Base-by-base conservation (phyloP, 768 basidiomycete genomes). In the Suillus variegatus region DNA sequence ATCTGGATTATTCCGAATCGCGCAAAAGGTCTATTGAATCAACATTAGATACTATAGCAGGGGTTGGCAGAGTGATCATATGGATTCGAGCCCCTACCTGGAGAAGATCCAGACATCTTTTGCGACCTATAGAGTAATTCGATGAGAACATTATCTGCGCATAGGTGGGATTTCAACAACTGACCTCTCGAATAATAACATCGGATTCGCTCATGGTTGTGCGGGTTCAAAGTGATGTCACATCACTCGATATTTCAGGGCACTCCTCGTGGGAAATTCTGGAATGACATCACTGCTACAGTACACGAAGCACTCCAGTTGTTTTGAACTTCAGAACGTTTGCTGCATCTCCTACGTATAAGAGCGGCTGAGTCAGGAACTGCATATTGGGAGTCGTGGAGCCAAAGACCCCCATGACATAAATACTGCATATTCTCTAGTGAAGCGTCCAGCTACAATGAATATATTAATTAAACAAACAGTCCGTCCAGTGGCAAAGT, bases 1-100 rank as follows among this genome's bases (percentile, higher is more conserved):
- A 95, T 78, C 4, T 93, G 92, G 18, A 93, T 69, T 35, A 93
- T 9, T 10, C 87, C 86, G 65, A 84, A 86, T 51, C 92, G 84
- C 14, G 84, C 72, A 72, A 93, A 93, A 1, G 90, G 89, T 54
- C 90, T 91, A 64, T 47, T 35, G 40, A 64, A 12, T 60, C 6
- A 12, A 41, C 22, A 20, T 40, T 16, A 36, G 40, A 60, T 36
- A 22, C 38, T 66, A 28, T 28, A 41, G 54, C 22, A 8, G 75
- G 28, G 71, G 28, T 61, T 38, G 36, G 36, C 54, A 35, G 6
- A 35, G 20, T 20, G 60, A 38, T 36, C 32, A 18, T 18, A 43
- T 40, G 25, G 4, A 14, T 40, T 43, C 36, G 32, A 20, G 32
- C 64, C 71, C 79, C 41, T 54, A 88, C 88, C 82, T 77, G 36